Evolutionary conservation across 2,329 filamentous ascomycete species (phyloP), one percentile per base, ranked within the genome.

Genomic region (Plectosphaerella cucumerina): DNA sequence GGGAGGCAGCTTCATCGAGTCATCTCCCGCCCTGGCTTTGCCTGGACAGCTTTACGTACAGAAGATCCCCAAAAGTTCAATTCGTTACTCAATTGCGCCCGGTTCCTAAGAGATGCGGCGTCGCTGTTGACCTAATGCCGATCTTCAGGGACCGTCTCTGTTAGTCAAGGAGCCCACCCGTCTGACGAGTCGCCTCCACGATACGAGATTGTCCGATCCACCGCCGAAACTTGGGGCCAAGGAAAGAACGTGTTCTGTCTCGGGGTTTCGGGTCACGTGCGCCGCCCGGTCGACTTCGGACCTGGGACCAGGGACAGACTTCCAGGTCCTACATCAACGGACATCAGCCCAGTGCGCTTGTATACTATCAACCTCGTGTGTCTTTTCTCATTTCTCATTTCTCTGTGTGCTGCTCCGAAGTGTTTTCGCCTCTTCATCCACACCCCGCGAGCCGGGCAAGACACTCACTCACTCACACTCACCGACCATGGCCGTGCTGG

Each of bases 161-260:
- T 42, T 42, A 42, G 39, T 42, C 39, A 42, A 42, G 4, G 39
- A 20, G 18, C 17, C 39, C 39, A 17, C 17, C 39, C n/a, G n/a
- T 18, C n/a, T 42, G 39, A 42, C 39, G 39, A 42, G n/a, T 42
- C 39, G n/a, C 39, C 18, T 15, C 15, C 12, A n/a, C 26, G 18
- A 39, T 23, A 23, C 31, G 45, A 47, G 45, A 47, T 47, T 47
- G 45, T 10, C 15, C 10, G 39, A 42, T 39, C 45, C 45, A 47
- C 45, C 45, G 39, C 31, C 45, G 45, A 47, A 47, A 47, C 45
- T 12, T n/a, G 20, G 34, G 26, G 45, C 45, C 45, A 47, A 39
- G 45, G 26, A 9, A 47, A 14, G 45, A 39, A 47, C 45, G 45
- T 47, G 34, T 47, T n/a, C 26, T 39, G 39, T 42, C 39, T 42